These are phyloP conservation scores for Nannizziopsis barbatae DNA, from an alignment of 2,329 filamentous ascomycete species.

Conservation along the genomic window DNA sequence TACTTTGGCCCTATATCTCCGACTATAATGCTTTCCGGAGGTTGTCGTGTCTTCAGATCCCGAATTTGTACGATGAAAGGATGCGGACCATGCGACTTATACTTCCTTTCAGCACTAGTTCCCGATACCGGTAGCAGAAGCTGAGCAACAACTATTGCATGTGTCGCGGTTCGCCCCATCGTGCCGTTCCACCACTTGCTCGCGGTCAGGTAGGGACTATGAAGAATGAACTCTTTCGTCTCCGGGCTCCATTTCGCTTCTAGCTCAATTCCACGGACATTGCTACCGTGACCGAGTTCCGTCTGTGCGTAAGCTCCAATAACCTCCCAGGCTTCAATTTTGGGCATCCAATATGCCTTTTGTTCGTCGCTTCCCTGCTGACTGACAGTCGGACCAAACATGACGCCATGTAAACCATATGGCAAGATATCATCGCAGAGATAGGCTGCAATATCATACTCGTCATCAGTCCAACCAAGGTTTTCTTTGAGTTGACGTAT, in stretches of 20 bases:
- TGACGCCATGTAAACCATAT: constrained; percentile 41
- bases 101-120: constrained; percentile 16
- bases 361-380: constrained; percentile 38
- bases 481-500: constrained; percentile 38
- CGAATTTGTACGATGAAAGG: constrained; percentile 40
- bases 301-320: constrained; percentile 40
- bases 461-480: constrained; percentile 40
- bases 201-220: constrained; percentile 38
- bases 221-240: constrained; percentile 36
- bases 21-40: constrained; percentile 11
- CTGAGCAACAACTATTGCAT: constrained; percentile 41
- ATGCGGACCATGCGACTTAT: constrained; percentile 35
- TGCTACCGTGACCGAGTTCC: constrained; percentile 39
- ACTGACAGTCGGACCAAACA: constrained; percentile 38
- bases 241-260: constrained; percentile 35
- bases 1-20: constrained; percentile 15
- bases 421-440: constrained; percentile 44
- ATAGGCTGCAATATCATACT: constrained; percentile 43
- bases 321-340: constrained; percentile 35
- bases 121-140: constrained; percentile 27
- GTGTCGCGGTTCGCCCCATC: constrained; percentile 39
- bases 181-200: constrained; percentile 43
- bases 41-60: constrained; percentile 14
- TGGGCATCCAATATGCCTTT: constrained; percentile 36
- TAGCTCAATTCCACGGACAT: constrained; percentile 37